Evolutionary conservation across 2,329 filamentous ascomycete genomes (phyloP).

Genomic region (Fusarium citri): DNA sequence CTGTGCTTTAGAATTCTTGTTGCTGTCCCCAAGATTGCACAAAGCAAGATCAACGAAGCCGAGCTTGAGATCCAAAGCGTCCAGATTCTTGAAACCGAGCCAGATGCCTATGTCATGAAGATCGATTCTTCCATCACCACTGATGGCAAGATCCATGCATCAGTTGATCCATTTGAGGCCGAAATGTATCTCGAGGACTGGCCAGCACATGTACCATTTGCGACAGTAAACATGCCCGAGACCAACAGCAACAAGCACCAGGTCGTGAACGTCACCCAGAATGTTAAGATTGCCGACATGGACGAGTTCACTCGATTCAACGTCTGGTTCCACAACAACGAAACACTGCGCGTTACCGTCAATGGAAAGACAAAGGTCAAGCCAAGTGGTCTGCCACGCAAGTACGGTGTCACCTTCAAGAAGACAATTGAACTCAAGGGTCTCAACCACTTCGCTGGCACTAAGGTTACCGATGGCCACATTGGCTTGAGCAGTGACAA

Average conservation of each 20-base stretch:
- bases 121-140: conserved; percentile 68
- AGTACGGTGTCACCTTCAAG: conserved; percentile 65
- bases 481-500: conserved; percentile 56
- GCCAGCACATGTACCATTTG: conserved; percentile 61
- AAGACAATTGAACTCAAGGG: conserved; percentile 65
- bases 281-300: conserved; percentile 59
- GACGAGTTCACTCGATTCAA: conserved; percentile 67
- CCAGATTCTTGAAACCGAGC: conserved; percentile 59
- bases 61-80: conserved; percentile 64
- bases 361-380: conserved; percentile 64
- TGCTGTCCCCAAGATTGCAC: conserved; percentile 66
- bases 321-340: conserved; percentile 62
- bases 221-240: conserved; percentile 63
- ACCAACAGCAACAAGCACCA: conserved; percentile 62
- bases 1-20: conserved; percentile 62
- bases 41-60: conserved; percentile 66
- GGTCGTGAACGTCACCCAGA: conserved; percentile 64
- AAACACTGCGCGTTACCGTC: conserved; percentile 63
- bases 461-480: conserved; percentile 62
- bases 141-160: conserved; percentile 63
- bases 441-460: conserved; percentile 67
- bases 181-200: conserved; percentile 67
- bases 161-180: conserved; percentile 62
- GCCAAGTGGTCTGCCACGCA: conserved; percentile 61
- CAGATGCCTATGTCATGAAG: conserved; percentile 60